Evolutionary conservation across 164 flowering plant genomes (phyloP).

Genomic region (Macadamia tetraphylla): DNA sequence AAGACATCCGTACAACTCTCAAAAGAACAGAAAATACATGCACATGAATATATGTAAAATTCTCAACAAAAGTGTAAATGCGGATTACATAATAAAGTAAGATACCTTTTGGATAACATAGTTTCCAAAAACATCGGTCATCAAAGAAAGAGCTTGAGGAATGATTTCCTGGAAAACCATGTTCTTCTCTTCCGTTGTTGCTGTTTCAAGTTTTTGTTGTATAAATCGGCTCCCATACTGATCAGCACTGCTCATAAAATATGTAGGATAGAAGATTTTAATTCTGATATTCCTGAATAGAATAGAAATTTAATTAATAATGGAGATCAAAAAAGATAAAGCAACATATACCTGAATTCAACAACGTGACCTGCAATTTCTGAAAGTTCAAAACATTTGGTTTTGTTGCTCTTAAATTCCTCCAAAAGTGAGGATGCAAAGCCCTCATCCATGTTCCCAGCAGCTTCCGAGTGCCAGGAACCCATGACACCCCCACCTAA

Average conservation of each 20-base stretch:
- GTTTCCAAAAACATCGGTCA: slow-evolving; percentile 95
- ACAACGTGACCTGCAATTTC: slow-evolving; percentile 89
- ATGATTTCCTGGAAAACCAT: slow-evolving; percentile 81
- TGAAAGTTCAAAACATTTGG: slow-evolving; percentile 73
- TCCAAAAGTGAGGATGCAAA: slow-evolving; percentile 67
- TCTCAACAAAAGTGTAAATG: not conserved
- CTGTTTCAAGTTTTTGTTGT: slow-evolving; percentile 92
- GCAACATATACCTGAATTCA: slow-evolving; percentile 65
- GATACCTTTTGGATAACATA: slow-evolving; percentile 93
- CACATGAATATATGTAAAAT: not conserved
- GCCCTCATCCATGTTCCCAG: slow-evolving; percentile 40
- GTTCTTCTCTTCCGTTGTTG: slow-evolving; percentile 69
- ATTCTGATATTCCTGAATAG: not conserved
- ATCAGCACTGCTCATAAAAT: slow-evolving; percentile 58
- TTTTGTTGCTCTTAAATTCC: slow-evolving; percentile 78
- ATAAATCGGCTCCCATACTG: slow-evolving; percentile 93
- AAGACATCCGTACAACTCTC: not conserved
- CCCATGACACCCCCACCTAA: slow-evolving; percentile 55
- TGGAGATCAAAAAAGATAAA: too few relatives aligned
- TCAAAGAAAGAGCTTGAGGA: slow-evolving; percentile 73
- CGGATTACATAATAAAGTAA: not conserved
- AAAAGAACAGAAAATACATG: not conserved
- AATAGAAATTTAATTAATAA: not conserved
- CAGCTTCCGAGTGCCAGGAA: slow-evolving; percentile 51
- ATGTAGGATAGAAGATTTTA: not conserved